phyloP scores from a whole-genome alignment of 2,329 filamentous ascomycete genomes.

The Phaeoacremonium minimum region DNA sequence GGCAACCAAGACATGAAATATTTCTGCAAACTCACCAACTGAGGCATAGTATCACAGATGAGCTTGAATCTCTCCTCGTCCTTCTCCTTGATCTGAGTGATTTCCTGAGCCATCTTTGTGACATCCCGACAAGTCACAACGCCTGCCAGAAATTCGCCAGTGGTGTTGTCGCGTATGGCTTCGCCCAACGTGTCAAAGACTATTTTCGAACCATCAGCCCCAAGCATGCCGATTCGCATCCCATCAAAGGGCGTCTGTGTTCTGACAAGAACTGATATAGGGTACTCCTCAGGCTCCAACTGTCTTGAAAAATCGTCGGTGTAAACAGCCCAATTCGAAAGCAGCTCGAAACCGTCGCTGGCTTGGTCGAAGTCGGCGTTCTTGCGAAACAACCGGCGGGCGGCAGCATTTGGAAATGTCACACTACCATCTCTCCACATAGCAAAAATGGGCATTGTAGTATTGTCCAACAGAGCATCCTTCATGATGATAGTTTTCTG shows the following conservation, averaged over 20 bases:
- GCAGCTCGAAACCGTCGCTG: constrained; percentile 49
- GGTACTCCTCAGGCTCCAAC: constrained; percentile 57
- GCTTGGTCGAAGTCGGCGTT: constrained; percentile 32
- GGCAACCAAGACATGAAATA: too few species aligned
- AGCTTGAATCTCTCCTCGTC: constrained; percentile 72
- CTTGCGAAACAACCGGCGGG: constrained; percentile 44
- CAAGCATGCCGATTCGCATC: constrained; percentile 59
- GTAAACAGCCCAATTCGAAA: constrained; percentile 58
- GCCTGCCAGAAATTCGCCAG: constrained; percentile 69
- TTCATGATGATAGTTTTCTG: constrained; percentile 74
- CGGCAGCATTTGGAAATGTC: constrained; percentile 68
- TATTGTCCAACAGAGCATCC: constrained; percentile 71
- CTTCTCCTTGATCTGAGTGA: constrained; percentile 63
- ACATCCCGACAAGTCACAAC: constrained; percentile 70
- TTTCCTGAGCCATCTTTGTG: constrained; percentile 64
- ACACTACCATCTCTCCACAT: constrained; percentile 80
- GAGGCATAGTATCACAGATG: constrained; percentile 71
- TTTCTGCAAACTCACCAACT: constrained; percentile 46
- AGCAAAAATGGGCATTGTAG: constrained; percentile 68
- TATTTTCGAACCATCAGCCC: constrained; percentile 44
- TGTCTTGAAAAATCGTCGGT: constrained; percentile 60
- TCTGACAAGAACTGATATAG: constrained; percentile 59
- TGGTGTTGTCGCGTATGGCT: constrained; percentile 60
- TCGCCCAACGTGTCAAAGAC: constrained; percentile 66
- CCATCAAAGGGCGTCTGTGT: constrained; percentile 57